These are phyloP conservation scores for Turritis glabra DNA, from an alignment of 345 rosid genomes.

Conservation along the genomic window DNA sequence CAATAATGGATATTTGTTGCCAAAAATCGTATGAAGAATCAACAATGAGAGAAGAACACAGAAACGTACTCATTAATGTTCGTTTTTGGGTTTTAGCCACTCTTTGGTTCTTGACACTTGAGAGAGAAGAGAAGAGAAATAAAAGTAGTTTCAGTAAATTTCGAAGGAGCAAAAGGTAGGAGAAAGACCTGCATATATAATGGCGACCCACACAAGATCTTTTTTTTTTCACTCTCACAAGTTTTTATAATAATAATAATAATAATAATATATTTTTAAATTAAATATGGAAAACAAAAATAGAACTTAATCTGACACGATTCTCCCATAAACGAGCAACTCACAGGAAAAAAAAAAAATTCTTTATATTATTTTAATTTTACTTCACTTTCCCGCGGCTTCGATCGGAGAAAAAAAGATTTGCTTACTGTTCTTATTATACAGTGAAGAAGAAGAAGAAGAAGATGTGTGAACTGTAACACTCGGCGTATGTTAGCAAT, in stretches of 20 bases:
- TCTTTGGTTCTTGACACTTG: slow-evolving; percentile 29
- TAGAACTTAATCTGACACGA: slow-evolving; percentile 55
- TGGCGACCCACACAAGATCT: slow-evolving; percentile 40
- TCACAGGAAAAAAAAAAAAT: slow-evolving; percentile 17
- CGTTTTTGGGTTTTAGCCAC: slow-evolving; percentile 3
- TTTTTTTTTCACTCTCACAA: slow-evolving; percentile 26
- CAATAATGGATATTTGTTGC: slow-evolving; percentile 7
- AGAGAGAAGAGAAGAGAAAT: background rate
- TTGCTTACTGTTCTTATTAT: slow-evolving; percentile 14
- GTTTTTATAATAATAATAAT: slow-evolving; percentile 19
- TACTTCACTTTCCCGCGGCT: slow-evolving; percentile 9
- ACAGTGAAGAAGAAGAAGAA: slow-evolving; percentile 11
- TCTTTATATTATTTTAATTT: background rate
- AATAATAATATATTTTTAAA: background rate
- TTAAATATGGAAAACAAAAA: slow-evolving; percentile 7
- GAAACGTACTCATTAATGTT: slow-evolving; percentile 55
- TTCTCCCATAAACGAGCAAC: slow-evolving; percentile 72
- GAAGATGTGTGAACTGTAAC: slow-evolving; percentile 29
- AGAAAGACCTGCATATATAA: slow-evolving; percentile 39
- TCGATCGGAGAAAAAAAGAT: background rate
- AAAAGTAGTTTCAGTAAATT: slow-evolving; percentile 13
- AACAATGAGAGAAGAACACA: slow-evolving; percentile 21
- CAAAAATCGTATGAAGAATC: slow-evolving; percentile 11
- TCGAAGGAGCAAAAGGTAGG: slow-evolving; percentile 20
- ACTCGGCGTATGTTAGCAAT: slow-evolving; percentile 33